A percentile compares a stretch with the other conserved stretches of the same genome.
phyloP scores from a whole-genome alignment of 176 grass and related monocot genomes.

The Melocanna baccifera region DNA sequence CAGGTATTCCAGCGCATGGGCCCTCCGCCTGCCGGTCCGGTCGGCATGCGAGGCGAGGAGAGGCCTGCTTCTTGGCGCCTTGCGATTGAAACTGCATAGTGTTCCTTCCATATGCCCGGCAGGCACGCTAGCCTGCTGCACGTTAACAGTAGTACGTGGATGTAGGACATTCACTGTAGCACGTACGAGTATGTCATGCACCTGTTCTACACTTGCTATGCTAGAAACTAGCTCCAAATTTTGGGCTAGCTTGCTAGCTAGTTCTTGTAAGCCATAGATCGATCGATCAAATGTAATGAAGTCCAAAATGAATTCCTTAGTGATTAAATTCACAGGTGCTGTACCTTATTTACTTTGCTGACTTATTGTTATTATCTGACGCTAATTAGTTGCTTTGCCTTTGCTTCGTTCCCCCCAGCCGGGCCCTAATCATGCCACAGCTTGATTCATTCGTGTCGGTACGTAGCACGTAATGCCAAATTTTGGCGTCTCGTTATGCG shows the following conservation, averaged over 20 bases:
- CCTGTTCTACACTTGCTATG: background rate
- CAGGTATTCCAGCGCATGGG: constrained; percentile 22
- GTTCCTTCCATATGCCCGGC: background rate
- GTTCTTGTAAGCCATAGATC: background rate
- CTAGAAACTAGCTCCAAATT: background rate
- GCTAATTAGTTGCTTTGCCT: background rate
- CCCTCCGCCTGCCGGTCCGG: constrained; percentile 19
- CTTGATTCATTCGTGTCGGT: background rate
- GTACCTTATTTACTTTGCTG: background rate
- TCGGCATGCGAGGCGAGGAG: background rate
- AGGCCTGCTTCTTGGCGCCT: background rate
- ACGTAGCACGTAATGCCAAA: background rate
- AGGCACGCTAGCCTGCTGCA: background rate
- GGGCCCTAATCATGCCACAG: background rate
- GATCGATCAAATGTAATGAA: background rate
- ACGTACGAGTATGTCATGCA: background rate
- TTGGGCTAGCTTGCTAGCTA: background rate
- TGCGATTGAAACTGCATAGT: constrained; percentile 9
- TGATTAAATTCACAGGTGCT: background rate
- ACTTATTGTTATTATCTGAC: background rate
- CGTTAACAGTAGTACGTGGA: background rate
- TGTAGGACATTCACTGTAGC: background rate
- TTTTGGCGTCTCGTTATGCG: background rate
- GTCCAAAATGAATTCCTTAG: background rate
- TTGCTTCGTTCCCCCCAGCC: background rate